Evolutionary conservation across 345 rosid genomes (phyloP).

Genomic region (Clausena lansium): DNA sequence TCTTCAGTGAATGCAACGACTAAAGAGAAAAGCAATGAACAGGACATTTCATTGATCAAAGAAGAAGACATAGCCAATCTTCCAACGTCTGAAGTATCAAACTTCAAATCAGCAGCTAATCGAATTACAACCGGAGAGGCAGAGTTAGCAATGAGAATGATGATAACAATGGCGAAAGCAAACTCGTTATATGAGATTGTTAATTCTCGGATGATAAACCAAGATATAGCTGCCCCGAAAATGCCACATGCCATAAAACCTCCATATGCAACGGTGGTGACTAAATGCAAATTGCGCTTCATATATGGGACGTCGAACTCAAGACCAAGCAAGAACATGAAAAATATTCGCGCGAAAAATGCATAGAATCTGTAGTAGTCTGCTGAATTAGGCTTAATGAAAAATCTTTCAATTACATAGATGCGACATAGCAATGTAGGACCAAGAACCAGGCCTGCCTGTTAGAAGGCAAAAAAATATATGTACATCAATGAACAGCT

Average conservation of each 20-base stretch:
- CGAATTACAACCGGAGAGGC: slow-evolving; percentile 67
- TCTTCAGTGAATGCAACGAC: slow-evolving; percentile 22
- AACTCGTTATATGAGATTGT: slow-evolving; percentile 15
- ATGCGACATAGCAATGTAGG: slow-evolving; percentile 60
- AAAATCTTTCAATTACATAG: slow-evolving; percentile 28
- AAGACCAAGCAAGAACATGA: slow-evolving; percentile 77
- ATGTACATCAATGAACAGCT: no score
- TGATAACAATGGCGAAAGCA: slow-evolving; percentile 26
- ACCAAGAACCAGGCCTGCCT: slow-evolving; percentile 83
- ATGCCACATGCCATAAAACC: slow-evolving; percentile 36
- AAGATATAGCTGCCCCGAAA: slow-evolving; percentile 36
- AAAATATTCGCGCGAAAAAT: slow-evolving; percentile 48
- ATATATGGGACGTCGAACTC: slow-evolving; percentile 59
- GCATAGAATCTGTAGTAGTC: slow-evolving; percentile 49
- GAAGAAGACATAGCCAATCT: slow-evolving; percentile 55
- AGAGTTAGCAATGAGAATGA: slow-evolving; percentile 51
- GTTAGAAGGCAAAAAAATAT: background rate
- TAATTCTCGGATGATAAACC: slow-evolving; percentile 33
- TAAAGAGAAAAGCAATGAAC: slow-evolving; percentile 31
- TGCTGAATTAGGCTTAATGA: slow-evolving; percentile 51
- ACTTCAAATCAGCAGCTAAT: slow-evolving; percentile 59
- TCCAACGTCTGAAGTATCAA: slow-evolving; percentile 62
- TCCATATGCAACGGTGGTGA: slow-evolving; percentile 44
- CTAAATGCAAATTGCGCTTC: slow-evolving; percentile 45
- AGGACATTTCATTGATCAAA: slow-evolving; percentile 53